Evolutionary conservation across 768 basidiomycete species (phyloP), one percentile per base, ranked within the genome.

Genomic region (Galerina sulciceps): DNA sequence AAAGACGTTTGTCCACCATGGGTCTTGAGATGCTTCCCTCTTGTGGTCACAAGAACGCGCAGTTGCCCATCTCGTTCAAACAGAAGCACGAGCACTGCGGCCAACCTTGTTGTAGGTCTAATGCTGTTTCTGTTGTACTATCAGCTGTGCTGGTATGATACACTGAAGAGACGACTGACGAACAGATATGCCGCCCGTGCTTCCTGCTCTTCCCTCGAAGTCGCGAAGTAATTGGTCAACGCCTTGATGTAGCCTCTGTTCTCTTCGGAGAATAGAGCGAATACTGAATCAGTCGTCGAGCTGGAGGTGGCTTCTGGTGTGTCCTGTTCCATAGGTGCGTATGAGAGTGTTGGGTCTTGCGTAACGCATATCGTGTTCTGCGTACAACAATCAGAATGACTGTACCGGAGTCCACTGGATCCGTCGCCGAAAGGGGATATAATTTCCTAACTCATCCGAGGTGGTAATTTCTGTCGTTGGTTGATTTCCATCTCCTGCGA

Each of bases 1-100:
- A 94, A 71, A 1, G 93, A 92, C 1, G 90, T 90, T 66, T 92
- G 84, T 14, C 89, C 91, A 1, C 89, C 86, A 66, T 92, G 89
- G 0, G 85, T 81, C 20, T 88, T 79, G 5, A 92, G 79, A 4
- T 72, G 68, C 68, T 89, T 91, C 4, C 90, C 90, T 14, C 93
- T 83, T 3, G 93, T 94, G 0, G 93, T 94, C 47, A 94, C 76
- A 17, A 94, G 75, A 2, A 94, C 91, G n/a, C 86, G 81, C 5
- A 94, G 74, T 44, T 80, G 74, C 11, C 81, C 85, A 1, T 75
- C 80, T 17, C 79, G 73, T 67, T 93, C 89, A 58, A 85, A 94
- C 1, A 94, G 73, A 5, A 92, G 75, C 0, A 94, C 83, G 1
- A 94, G 79, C 0, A 94, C 91, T 9, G 91, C 89, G 4, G 85